Percentiles rank a stretch among this genome's conserved stretches.
Conservation (phyloP, 306 rosid species). For the Vicia villosa region DNA sequence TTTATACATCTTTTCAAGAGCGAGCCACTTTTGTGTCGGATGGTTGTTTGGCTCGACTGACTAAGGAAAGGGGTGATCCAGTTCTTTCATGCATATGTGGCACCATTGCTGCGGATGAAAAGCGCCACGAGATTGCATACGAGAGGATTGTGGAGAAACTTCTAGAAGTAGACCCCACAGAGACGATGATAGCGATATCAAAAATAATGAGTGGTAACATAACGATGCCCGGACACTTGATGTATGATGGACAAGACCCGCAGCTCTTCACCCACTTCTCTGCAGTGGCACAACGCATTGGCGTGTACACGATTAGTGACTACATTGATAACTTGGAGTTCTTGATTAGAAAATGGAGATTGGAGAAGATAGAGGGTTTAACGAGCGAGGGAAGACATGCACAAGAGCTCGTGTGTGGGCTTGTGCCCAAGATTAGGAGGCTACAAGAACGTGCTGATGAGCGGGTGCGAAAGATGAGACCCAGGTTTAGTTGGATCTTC, state of each 20-base stretch:
- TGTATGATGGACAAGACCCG: no score
- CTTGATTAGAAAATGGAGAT: no score
- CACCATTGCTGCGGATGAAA: neutral
- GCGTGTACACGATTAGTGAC: no score
- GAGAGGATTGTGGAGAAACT: slow-evolving; percentile 3
- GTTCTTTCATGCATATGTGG: neutral
- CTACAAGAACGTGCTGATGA: neutral
- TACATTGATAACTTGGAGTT: no score
- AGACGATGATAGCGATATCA: no score
- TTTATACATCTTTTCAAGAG: neutral
- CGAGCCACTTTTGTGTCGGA: neutral
- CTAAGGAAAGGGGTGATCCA: neutral
- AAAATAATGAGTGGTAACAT: no score
- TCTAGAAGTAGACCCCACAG: no score
- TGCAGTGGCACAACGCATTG: no score
- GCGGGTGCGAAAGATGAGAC: neutral
- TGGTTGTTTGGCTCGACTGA: neutral
- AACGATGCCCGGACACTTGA: no score
- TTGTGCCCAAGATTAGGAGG: neutral
- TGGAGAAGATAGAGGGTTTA: neutral
- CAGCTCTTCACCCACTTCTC: no score
- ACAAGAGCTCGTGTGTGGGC: neutral
- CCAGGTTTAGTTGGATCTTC: slow-evolving; percentile 1
- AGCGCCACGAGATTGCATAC: neutral
- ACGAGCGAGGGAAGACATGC: neutral